Evolutionary conservation across 2,329 filamentous ascomycete species (phyloP).

Genomic region (Fusarium ramigenum): DNA sequence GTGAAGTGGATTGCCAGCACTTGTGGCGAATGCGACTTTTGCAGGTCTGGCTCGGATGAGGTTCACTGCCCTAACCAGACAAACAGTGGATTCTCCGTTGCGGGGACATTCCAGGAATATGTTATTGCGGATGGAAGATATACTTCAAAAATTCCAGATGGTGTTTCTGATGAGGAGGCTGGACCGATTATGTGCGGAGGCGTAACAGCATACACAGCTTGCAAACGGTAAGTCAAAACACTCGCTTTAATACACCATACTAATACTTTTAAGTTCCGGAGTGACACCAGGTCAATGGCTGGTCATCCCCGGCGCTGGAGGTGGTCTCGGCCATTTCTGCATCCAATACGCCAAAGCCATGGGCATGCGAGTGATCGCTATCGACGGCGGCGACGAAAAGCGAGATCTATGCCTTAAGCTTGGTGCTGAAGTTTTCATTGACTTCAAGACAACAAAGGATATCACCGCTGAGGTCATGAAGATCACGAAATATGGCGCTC

Average conservation of each 20-base stretch:
- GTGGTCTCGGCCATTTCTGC: slow-evolving; percentile 78
- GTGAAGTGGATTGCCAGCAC: slow-evolving; percentile 91
- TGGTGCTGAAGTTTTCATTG: slow-evolving; percentile 77
- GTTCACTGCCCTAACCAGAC: slow-evolving; percentile 77
- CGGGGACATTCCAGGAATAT: slow-evolving; percentile 92
- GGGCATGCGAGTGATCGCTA: slow-evolving; percentile 80
- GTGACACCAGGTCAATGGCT: slow-evolving; percentile 77
- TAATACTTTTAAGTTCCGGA: slow-evolving; percentile 55
- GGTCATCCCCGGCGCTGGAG: slow-evolving; percentile 85
- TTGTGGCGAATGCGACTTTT: slow-evolving; percentile 83
- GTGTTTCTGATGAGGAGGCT: slow-evolving; percentile 76
- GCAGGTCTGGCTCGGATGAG: slow-evolving; percentile 75
- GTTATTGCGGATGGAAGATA: slow-evolving; percentile 83
- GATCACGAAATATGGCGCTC: slow-evolving; percentile 79
- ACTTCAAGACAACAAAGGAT: slow-evolving; percentile 79
- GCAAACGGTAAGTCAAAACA: slow-evolving; percentile 67
- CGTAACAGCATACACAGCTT: slow-evolving; percentile 83
- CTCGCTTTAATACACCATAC: too few species aligned
- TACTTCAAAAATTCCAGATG: slow-evolving; percentile 79
- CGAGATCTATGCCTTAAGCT: slow-evolving; percentile 72
- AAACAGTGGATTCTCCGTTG: slow-evolving; percentile 87
- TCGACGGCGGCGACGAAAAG: slow-evolving; percentile 85
- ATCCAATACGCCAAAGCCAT: slow-evolving; percentile 89
- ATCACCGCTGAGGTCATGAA: slow-evolving; percentile 79
- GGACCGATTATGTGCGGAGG: slow-evolving; percentile 83